Evolutionary conservation across 306 rosid genomes (phyloP), one percentile per base, ranked within the genome.

Genomic region (Glycine soja): DNA sequence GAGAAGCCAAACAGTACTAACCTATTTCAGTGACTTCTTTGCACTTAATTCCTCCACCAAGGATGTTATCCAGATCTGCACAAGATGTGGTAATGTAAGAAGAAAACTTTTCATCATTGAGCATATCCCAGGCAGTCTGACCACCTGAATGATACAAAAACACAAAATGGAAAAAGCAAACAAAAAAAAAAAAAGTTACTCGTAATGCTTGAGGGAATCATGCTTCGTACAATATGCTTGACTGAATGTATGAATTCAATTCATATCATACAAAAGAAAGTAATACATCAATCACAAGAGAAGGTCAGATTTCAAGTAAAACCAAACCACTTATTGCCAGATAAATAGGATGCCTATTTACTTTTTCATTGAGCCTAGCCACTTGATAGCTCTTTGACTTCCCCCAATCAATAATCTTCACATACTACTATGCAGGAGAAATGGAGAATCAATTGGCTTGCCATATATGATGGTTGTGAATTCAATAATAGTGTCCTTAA

Each of bases 11-110:
- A 64, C 11, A 78, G 71, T 36, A 78, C 92, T 82, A 74, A 87
- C 99, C 99, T 58, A 95, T 90, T 86, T 95, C 99, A 36, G 98
- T 91, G 84, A 95, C 97, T 88, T 95, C 98, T 86, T 88, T 85
- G 86, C 93, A 90, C 50, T 54, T 91, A 70, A 95, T 89, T 65
- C 99, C 99, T 52, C 98, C 98, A 34, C 93, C 92, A 51, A 95
- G 99, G 71, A 95, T 93, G 80, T 82, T 82, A 84, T 95, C 97
- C 61, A 95, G 72, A 87, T 90, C 99, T 5, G 11, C 81, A 82
- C 93, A 95, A 46, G 97, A 95, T 14, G 99, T 93, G 62, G 92
- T 88, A 78, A 95, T 87, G 78, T 73, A 82, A 10, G 90, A 84
- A 80, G 85, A 74, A 52, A 88, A 84, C 47, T 82, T 84, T 82